A percentile compares a stretch with the other conserved stretches of the same genome.
Conservation (phyloP, 805 yeast species). For the Zygoascus biomembranicola region DNA sequence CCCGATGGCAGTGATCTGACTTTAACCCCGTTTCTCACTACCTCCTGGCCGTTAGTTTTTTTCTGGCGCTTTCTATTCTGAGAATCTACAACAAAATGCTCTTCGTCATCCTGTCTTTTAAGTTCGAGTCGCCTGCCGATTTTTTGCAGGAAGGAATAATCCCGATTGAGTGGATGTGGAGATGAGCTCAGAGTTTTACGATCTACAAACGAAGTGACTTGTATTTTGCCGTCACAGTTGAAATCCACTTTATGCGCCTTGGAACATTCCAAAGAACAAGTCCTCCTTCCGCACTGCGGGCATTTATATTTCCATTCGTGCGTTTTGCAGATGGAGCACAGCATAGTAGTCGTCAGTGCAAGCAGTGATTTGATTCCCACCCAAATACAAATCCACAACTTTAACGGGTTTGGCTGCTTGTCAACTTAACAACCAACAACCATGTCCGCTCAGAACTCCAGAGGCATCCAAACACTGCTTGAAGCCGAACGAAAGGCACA, state of each 20-base stretch:
- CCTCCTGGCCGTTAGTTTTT: not conserved
- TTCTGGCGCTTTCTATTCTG: not conserved
- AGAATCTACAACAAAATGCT: conserved; percentile 5
- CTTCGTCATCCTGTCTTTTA: conserved; percentile 32
- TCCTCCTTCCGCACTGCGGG: conserved; percentile 61
- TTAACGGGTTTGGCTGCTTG: not conserved
- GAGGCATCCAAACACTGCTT: conserved; percentile 64
- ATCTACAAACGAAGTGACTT: conserved; percentile 50
- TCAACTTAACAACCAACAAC: not conserved
- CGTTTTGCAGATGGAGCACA: conserved; percentile 42
- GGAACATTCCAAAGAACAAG: conserved; percentile 69
- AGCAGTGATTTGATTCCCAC: not conserved
- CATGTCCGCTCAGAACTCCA: conserved; percentile 37
- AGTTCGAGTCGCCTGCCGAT: conserved; percentile 54
- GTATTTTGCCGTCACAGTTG: conserved; percentile 60
- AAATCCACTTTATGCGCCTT: conserved; percentile 55
- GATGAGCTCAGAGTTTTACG: conserved; percentile 39
- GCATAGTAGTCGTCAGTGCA: not conserved
- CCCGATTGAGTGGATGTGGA: conserved; percentile 54
- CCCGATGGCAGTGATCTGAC: conserved; percentile 60
- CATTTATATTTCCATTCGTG: conserved; percentile 57
- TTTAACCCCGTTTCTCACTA: conserved; percentile 47
- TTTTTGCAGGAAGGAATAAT: conserved; percentile 63
- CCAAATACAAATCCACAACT: not conserved
- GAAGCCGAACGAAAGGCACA: conserved; percentile 98